Evolutionary conservation across 345 rosid species (phyloP), one percentile per base, ranked within the genome.

Genomic region (Eucalyptus urophylla): DNA sequence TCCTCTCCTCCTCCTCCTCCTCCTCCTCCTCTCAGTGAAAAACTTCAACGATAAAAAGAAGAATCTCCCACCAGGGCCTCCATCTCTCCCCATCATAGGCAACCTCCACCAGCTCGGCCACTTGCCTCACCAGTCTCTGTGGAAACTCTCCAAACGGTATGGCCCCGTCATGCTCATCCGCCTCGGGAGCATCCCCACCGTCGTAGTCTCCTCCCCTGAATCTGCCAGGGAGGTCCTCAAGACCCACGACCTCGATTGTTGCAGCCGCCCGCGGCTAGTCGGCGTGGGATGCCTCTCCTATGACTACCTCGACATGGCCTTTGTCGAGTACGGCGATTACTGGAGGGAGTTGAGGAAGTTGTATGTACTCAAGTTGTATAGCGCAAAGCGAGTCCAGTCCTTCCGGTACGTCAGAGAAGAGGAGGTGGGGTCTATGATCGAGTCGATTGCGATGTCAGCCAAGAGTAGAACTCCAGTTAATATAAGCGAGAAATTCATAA

Each of bases 161-260:
- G 95, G 93, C 17, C 90, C 90, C 8, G 90, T 92, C 87, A 89
- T 92, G 92, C 87, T 86, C 88, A 58, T 93, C 80, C 91, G 80
- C 43, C 91, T 91, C 3, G 93, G 94, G 15, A 33, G 89, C 14
- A n/a, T 91, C 3, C 88, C 92, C 8, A 88, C 91, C 8, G 25
- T 88, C 10, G 45, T 91, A 13, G 49, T 90, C 86, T 92, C 93
- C n/a, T 93, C 92, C 2, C 86, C 90, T n/a, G 87, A 86, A 5
- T 88, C 93, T 4, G 92, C 90, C 19, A n/a, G 29, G 88, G 86
- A 88, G 19, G 86, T 92, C 56, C 88, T 91, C n/a, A 90, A 72
- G 69, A 47, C 54, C 60, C 92, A 93, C 45, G 92, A 93, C 54
- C 89, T 89, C 14, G 88, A 88, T 4, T 85, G 89, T 21, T 91